A percentile compares a stretch with the other conserved stretches of the same genome.
Conservation (phyloP, 805 yeast species). For the Wickerhamomyces ciferrii region DNA sequence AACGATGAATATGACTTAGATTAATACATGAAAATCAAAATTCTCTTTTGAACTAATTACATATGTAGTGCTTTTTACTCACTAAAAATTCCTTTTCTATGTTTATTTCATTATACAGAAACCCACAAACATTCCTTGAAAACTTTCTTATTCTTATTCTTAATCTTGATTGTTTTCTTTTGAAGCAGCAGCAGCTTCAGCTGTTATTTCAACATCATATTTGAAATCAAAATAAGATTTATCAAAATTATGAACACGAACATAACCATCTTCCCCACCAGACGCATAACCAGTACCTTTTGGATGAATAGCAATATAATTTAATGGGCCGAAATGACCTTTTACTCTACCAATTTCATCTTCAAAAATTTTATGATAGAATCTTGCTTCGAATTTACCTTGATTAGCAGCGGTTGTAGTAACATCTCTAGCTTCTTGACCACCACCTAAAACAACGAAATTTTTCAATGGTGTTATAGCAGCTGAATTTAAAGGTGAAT, state of each 20-base stretch:
- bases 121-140: not conserved
- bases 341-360: conserved; percentile 96
- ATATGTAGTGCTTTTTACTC: too few relatives aligned
- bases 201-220: conserved; percentile 86
- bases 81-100: too few relatives aligned
- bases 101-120: not conserved
- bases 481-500: conserved; percentile 93
- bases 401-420: conserved; percentile 93
- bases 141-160: not conserved
- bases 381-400: conserved; percentile 96
- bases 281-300: conserved; percentile 90
- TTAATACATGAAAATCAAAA: too few relatives aligned
- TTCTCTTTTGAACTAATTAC: not conserved
- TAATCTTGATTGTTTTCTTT: not conserved
- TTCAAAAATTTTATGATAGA: conserved; percentile 89
- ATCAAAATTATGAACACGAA: conserved; percentile 91
- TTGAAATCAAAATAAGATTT: conserved; percentile 89
- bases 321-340: conserved; percentile 99
- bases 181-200: conserved; percentile 33
- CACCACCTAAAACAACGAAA: conserved; percentile 93
- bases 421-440: conserved; percentile 98
- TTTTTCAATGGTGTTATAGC: conserved; percentile 91
- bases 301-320: conserved; percentile 91
- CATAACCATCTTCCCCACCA: conserved; percentile 98
- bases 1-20: not conserved